Evolutionary conservation across 305 asterid genomes (phyloP).

Genomic region (Nicotiana rustica): DNA sequence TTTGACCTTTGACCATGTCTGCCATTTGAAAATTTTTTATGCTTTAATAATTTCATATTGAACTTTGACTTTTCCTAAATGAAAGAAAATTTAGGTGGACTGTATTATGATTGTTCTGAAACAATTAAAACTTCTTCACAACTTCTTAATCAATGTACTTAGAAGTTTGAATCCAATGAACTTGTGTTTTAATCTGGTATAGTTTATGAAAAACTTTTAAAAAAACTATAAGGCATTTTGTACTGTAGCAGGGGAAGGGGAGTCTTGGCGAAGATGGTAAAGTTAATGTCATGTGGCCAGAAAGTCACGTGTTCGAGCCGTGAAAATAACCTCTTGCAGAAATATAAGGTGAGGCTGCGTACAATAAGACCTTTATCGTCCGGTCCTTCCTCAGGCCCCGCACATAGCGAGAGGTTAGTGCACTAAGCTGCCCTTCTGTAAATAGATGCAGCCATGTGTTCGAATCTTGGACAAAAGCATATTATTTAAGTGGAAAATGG

Average conservation of each 20-base stretch:
- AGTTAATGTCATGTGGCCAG: too few species aligned
- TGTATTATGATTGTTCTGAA: constrained; percentile 27
- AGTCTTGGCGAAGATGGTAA: too few species aligned
- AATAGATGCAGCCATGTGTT: too few species aligned
- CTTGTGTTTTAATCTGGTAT: neutral
- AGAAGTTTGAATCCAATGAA: constrained; percentile 21
- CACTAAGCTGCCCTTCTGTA: too few species aligned
- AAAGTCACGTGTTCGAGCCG: too few species aligned
- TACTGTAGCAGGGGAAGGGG: neutral
- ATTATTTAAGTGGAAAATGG: too few species aligned
- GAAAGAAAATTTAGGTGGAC: neutral
- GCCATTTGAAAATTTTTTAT: neutral
- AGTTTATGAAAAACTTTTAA: neutral
- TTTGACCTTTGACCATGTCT: constrained; percentile 33
- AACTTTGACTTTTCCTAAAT: constrained; percentile 25
- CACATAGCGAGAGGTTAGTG: too few species aligned
- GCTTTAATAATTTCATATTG: constrained; percentile 19
- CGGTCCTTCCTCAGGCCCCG: too few species aligned
- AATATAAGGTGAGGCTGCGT: too few species aligned
- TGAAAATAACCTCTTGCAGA: too few species aligned
- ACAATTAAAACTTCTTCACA: constrained; percentile 12
- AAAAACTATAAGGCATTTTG: neutral
- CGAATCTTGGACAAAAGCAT: too few species aligned
- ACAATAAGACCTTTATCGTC: too few species aligned
- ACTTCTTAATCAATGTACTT: constrained; percentile 3